phyloP scores from a whole-genome alignment of 192 early-diverging fungal species.

The Backusella australiensis region DNA sequence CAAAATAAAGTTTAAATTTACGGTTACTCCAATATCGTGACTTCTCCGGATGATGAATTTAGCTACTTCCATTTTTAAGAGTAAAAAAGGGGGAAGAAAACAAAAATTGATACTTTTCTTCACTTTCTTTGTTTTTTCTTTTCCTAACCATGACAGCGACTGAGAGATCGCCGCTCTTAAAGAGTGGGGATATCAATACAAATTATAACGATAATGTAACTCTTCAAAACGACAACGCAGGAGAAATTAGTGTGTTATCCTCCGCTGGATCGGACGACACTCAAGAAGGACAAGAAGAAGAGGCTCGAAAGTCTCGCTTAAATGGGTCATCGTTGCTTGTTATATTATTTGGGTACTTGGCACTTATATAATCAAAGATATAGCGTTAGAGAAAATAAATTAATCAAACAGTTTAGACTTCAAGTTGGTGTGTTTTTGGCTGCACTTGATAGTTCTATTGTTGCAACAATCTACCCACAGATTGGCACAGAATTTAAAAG shows the following conservation, averaged over 20 bases:
- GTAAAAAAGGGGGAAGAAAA: too few relatives aligned
- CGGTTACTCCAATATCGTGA: too few relatives aligned
- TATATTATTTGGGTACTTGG: slow-evolving; percentile 14
- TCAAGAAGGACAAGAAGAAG: not conserved
- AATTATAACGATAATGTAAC: not conserved
- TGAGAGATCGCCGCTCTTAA: not conserved
- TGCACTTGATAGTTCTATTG: slow-evolving; percentile 35
- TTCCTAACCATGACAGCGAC: not conserved
- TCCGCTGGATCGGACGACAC: not conserved
- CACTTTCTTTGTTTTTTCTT: not conserved
- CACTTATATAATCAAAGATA: not conserved
- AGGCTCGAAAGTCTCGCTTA: slow-evolving; percentile 5
- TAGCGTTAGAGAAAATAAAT: not conserved
- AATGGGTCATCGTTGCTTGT: slow-evolving; percentile 15
- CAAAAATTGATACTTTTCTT: too few relatives aligned
- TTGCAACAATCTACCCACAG: slow-evolving; percentile 30
- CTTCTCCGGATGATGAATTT: too few relatives aligned
- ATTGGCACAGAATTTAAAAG: slow-evolving; percentile 38
- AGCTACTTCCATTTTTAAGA: too few relatives aligned
- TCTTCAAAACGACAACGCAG: not conserved
- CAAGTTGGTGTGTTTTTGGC: slow-evolving; percentile 32
- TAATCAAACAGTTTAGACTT: slow-evolving; percentile 12
- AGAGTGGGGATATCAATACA: not conserved
- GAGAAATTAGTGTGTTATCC: not conserved
- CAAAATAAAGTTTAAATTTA: too few relatives aligned